These are phyloP conservation scores for Cicer bijugum DNA, from an alignment of 306 rosid genomes.

Conservation along the genomic window DNA sequence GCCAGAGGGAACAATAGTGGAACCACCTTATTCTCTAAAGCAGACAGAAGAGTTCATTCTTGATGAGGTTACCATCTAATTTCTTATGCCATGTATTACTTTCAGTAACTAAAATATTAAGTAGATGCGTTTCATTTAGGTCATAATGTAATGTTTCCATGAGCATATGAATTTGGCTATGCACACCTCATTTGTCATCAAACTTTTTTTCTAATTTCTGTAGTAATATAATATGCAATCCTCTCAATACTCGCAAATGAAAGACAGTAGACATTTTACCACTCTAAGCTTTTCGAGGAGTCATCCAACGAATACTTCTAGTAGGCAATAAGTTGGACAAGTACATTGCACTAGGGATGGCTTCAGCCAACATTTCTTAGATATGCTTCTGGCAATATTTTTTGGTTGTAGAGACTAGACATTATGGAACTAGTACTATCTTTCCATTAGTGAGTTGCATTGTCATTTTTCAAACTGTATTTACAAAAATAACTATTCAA, in stretches of 20 bases:
- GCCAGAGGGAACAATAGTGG: conserved; percentile 61
- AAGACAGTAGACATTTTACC: neutral
- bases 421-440: neutral
- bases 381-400: neutral
- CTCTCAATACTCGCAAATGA: neutral
- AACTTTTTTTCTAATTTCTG: neutral
- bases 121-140: neutral
- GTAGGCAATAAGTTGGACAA: neutral
- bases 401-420: too few relatives aligned
- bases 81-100: conserved; percentile 23
- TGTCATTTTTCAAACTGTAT: neutral
- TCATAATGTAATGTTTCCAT: neutral
- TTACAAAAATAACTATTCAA: neutral
- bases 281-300: conserved; percentile 8
- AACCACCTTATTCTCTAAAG: conserved; percentile 73
- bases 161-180: neutral
- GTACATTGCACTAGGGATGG: neutral
- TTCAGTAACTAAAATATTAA: neutral
- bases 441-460: neutral
- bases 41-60: conserved; percentile 56
- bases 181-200: neutral
- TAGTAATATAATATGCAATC: neutral
- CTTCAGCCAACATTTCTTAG: too few relatives aligned
- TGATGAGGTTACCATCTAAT: conserved; percentile 65
- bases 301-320: neutral